Evolutionary conservation across 768 basidiomycete species (phyloP).

Genomic region (Boletus barrowsii): DNA sequence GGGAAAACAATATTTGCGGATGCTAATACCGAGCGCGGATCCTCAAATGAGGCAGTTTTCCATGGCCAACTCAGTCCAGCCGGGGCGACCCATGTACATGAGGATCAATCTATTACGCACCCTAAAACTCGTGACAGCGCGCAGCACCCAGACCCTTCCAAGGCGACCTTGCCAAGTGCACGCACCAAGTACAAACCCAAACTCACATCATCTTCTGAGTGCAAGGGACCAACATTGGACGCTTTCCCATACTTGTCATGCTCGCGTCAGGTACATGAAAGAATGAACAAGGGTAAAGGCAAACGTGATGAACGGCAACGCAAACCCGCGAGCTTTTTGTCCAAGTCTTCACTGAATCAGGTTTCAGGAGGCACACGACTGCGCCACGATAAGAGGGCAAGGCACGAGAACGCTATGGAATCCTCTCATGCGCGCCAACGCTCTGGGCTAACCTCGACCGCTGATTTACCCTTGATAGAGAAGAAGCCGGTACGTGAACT

Average conservation of each 20-base stretch:
- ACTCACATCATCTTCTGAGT: constrained; percentile 4
- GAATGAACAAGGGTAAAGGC: constrained; percentile 7
- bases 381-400: background rate
- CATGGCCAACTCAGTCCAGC: background rate
- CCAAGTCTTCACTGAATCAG: background rate
- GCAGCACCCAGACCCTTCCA: constrained; percentile 4
- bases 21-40: constrained; percentile 13
- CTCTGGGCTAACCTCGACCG: constrained; percentile 19
- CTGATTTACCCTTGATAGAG: constrained; percentile 24
- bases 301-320: constrained; percentile 7
- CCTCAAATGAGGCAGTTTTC: constrained; percentile 13
- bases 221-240: constrained; percentile 17
- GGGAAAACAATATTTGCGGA: constrained; percentile 24
- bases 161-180: constrained; percentile 19
- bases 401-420: background rate
- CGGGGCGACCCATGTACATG: constrained; percentile 4
- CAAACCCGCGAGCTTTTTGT: background rate
- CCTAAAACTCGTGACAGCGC: constrained; percentile 3
- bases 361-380: constrained; percentile 4
- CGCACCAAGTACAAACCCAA: constrained; percentile 32
- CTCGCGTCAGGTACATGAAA: constrained; percentile 10
- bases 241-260: constrained; percentile 20
- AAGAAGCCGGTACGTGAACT: constrained; percentile 31
- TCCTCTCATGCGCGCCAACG: background rate
- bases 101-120: constrained; percentile 4